Percentiles rank a stretch among this genome's conserved stretches.
phyloP scores from a whole-genome alignment of 1,284 basidiomycete species.

The Cutaneotrichosporon mucoides region DNA sequence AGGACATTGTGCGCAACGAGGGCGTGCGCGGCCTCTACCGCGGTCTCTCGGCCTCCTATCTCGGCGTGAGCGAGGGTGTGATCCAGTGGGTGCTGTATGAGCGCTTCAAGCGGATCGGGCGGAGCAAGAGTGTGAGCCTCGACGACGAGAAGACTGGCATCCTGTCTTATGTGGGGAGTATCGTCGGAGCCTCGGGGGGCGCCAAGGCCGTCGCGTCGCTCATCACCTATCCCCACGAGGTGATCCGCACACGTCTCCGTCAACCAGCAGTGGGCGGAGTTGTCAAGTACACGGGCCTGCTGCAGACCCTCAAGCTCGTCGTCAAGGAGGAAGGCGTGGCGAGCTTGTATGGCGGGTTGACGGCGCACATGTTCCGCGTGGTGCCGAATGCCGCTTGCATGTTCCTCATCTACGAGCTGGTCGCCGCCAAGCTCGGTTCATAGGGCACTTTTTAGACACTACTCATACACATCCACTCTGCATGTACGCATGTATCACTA shows the following conservation, averaged over 20 bases:
- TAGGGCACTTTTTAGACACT: slow-evolving; percentile 3
- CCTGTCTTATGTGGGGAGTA: slow-evolving; percentile 56
- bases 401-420: slow-evolving; percentile 57
- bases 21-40: slow-evolving; percentile 89
- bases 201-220: slow-evolving; percentile 91
- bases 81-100: slow-evolving; percentile 99
- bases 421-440: slow-evolving; percentile 36
- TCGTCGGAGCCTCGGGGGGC: slow-evolving; percentile 84
- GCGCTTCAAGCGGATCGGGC: slow-evolving; percentile 41
- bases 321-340: slow-evolving; percentile 73
- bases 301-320: slow-evolving; percentile 80
- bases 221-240: slow-evolving; percentile 97
- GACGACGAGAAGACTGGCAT: slow-evolving; percentile 52
- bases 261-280: slow-evolving; percentile 64
- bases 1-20: slow-evolving; percentile 71
- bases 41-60: slow-evolving; percentile 87
- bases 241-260: slow-evolving; percentile 84
- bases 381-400: slow-evolving; percentile 97
- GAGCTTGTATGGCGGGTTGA: slow-evolving; percentile 86
- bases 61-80: slow-evolving; percentile 95
- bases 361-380: slow-evolving; percentile 91
- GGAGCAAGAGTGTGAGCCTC: slow-evolving; percentile 16
- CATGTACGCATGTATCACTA: slow-evolving; percentile 19
- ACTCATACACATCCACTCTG: slow-evolving; percentile 8
- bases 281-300: slow-evolving; percentile 78